Base-by-base conservation (phyloP, 495 filamentous ascomycete species). In the Cetradonia linearis region DNA sequence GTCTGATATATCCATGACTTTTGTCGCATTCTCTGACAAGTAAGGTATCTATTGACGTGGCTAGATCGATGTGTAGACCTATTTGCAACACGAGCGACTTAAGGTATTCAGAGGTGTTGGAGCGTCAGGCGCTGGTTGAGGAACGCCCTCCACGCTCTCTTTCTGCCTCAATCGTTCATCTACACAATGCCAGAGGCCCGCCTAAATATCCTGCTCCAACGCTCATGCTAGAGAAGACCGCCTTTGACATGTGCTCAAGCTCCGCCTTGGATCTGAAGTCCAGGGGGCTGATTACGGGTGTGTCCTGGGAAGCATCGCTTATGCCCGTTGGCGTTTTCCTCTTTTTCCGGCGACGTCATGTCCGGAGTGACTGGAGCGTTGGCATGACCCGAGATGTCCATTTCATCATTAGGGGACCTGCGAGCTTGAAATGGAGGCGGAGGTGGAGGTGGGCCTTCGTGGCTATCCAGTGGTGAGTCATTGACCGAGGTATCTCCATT, bases 211-310 rank as follows among this genome's bases (percentile, higher is more conserved):
- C 40, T 44, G 40, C 40, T 44, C 40, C 40, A 10, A 18, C 50
- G 30, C 50, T 53, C 30, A 33, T 20, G 31, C 31, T 53, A 20
- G 6, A 23, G n/a, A 20, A 31, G n/a, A n/a, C 14, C 3, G 4
- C 18, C 3, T 11, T 25, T 18, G 23, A 30, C 8, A 31, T 54
- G 50, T 16, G 18, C 31, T 54, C 31, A 60, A n/a, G 58, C 58
- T 30, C 18, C 58, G 13, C 58, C 58, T 16, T 53, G 58, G 20
- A 60, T 38, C 34, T 59, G 46, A 28, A 59, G 20, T 3, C 52
- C 36, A 8, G 47, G n/a, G 23, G 38, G 23, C 8, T 59, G 57
- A 16, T 47, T 37, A 1, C 20, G 57, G 14, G 20, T 27, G 30
- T 59, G 23, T 16, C 31, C 34, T 4, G 38, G 25, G 38, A 59